Conservation (phyloP, 495 filamentous ascomycete species). For the Symbiotaphrina buchneri region DNA sequence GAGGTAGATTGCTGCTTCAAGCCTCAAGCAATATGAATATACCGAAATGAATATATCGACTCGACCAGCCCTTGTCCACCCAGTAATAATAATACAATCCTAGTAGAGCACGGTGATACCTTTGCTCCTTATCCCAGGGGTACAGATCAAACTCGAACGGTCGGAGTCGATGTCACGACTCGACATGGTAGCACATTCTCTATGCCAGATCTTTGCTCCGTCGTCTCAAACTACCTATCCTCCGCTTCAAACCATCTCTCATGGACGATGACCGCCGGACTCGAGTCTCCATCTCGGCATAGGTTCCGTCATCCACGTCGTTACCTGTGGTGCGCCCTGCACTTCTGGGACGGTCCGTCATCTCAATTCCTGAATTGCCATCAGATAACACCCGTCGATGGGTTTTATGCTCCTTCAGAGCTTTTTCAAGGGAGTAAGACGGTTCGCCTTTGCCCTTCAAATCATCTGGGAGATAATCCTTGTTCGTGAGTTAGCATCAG, state of each 20-base stretch:
- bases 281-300: no score
- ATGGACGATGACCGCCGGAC: no score
- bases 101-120: no score
- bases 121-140: no score
- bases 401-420: constrained; percentile 27
- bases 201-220: constrained; percentile 6
- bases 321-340: constrained; percentile 4
- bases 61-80: background rate
- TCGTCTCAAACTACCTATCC: constrained; percentile 21
- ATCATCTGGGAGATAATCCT: constrained; percentile 50
- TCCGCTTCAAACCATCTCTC: constrained; percentile 19
- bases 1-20: constrained; percentile 4
- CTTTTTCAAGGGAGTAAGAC: constrained; percentile 40
- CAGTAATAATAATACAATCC: background rate
- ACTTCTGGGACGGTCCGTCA: constrained; percentile 1
- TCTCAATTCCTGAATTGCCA: constrained; percentile 3
- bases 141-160: no score
- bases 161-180: no score
- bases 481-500: background rate
- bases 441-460: constrained; percentile 68
- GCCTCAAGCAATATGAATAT: background rate
- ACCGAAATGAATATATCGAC: background rate
- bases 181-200: no score
- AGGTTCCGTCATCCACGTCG: no score
- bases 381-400: constrained; percentile 5